Percentiles rank a stretch among this genome's conserved stretches.
phyloP scores from a whole-genome alignment of 352 stramenopile species.

The Globisporangium apiculatum region DNA sequence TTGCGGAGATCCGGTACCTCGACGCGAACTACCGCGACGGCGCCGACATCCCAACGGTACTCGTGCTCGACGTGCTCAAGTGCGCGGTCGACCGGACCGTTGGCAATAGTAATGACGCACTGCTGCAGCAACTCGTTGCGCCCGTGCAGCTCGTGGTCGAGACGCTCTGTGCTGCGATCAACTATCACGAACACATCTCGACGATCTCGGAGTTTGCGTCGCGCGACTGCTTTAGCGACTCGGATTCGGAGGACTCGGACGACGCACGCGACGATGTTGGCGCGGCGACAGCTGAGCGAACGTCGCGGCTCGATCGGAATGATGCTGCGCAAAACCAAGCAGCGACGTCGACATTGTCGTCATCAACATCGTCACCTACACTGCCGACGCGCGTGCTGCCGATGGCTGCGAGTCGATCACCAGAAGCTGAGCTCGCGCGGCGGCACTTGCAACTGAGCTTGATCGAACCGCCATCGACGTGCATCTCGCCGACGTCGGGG shows the following conservation, averaged over 20 bases:
- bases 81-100: slow-evolving; percentile 41
- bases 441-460: slow-evolving; percentile 11
- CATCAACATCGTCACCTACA: no score
- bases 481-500: slow-evolving; percentile 37
- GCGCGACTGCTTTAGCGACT: slow-evolving; percentile 71
- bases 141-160: slow-evolving; percentile 45
- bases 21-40: slow-evolving; percentile 44
- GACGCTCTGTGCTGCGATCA: slow-evolving; percentile 58
- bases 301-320: slow-evolving; percentile 5
- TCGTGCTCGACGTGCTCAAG: slow-evolving; percentile 55
- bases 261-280: slow-evolving; percentile 20
- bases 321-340: slow-evolving; percentile 8
- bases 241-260: slow-evolving; percentile 44
- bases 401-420: neutral
- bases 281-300: neutral
- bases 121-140: slow-evolving; percentile 41
- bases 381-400: slow-evolving; percentile 7
- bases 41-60: slow-evolving; percentile 33
- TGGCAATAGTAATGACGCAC: slow-evolving; percentile 15
- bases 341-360: no score
- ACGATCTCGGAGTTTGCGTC: slow-evolving; percentile 69
- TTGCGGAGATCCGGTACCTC: slow-evolving; percentile 59
- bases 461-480: slow-evolving; percentile 11
- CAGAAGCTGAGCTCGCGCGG: slow-evolving; percentile 1
- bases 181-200: slow-evolving; percentile 70